Base-by-base conservation (phyloP, 495 filamentous ascomycete species). In the Hyaloscypha finlandica region DNA sequence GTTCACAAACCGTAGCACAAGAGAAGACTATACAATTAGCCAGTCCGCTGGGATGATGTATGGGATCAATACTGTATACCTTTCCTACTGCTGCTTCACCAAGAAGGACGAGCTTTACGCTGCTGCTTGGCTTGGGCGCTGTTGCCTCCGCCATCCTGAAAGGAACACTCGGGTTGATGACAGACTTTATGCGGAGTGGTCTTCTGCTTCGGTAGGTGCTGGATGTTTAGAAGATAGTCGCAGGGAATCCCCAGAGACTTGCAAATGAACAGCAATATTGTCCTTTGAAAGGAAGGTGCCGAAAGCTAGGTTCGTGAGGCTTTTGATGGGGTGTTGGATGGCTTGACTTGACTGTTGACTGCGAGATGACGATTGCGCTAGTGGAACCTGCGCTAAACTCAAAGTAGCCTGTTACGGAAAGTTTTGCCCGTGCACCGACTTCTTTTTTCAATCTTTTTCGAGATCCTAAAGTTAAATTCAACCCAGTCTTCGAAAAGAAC, bases 71-170 rank as follows among this genome's bases (percentile, higher is more conserved):
- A 6, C 39, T 22, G 11, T 33, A 20, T 85, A 97, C 95, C 90
- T 99, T 99, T 83, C 95, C 95, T 42, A 99, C 95, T 63, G 95
- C 95, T 51, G 95, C 96, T 79, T 99, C 95, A 58, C 95, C 95
- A 53, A 99, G 88, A 72, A 99, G 85, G 67, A 99, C 95, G 57
- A 99, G 89, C 87, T 99, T 99, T 75, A 99, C 95, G 77, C 95
- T 98, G 85, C 93, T 97, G 83, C 93, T 97, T 58, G 94, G 95
- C 83, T 97, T 98, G 63, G 94, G 90, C 66, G 73, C 77, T 66
- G 79, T 78, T 71, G 68, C 61, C 65, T 84, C 82, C 65, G 82
- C 79, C 83, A 86, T 86, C 33, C 14, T 75, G 53, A 48, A 19
- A 12, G 42, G 42, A 32, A 48, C 30, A 0, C 12, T 59, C 32